These are phyloP conservation scores for Arthroderma sp. DNA, from an alignment of 2,329 filamentous ascomycete genomes.

Conservation along the genomic window DNA sequence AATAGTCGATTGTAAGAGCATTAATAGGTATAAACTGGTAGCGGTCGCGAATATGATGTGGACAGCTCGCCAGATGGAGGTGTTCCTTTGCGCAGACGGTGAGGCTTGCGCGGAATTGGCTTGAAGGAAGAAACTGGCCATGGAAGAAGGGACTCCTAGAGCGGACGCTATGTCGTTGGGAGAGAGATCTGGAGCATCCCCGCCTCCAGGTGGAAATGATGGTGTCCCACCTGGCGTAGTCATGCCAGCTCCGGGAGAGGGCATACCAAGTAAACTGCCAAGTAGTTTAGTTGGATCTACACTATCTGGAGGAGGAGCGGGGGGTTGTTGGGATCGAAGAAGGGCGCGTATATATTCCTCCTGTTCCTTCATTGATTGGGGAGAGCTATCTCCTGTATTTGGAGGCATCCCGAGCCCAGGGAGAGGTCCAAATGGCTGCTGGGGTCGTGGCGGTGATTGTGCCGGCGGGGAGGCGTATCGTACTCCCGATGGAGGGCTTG, in stretches of 20 bases:
- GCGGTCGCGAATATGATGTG: slow-evolving; percentile 48
- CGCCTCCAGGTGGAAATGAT: slow-evolving; percentile 12
- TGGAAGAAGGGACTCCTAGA: slow-evolving; percentile 32
- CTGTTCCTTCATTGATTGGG: slow-evolving; percentile 28
- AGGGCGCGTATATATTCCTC: slow-evolving; percentile 34
- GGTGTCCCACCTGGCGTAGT: slow-evolving; percentile 12
- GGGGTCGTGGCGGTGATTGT: not conserved
- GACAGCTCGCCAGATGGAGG: slow-evolving; percentile 43
- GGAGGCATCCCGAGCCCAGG: slow-evolving; percentile 9
- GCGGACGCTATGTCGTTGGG: slow-evolving; percentile 29
- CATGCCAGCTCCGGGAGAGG: slow-evolving; percentile 21
- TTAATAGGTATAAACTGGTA: slow-evolving; percentile 43
- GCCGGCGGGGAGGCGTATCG: not conserved
- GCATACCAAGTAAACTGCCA: slow-evolving; percentile 23
- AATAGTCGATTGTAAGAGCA: slow-evolving; percentile 27
- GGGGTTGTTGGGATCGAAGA: slow-evolving; percentile 24
- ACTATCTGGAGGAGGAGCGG: slow-evolving; percentile 15
- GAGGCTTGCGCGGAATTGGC: slow-evolving; percentile 28
- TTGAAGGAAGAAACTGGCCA: slow-evolving; percentile 29
- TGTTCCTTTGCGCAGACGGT: slow-evolving; percentile 25
- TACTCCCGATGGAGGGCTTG: slow-evolving; percentile 12
- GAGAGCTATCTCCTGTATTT: slow-evolving; percentile 20
- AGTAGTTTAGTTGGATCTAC: slow-evolving; percentile 29
- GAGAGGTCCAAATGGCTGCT: not conserved
- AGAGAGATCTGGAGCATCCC: slow-evolving; percentile 14